A percentile compares a stretch with the other conserved stretches of the same genome.
These are phyloP conservation scores for Suillus hirtellus DNA, from an alignment of 768 basidiomycete species.

Conservation along the genomic window DNA sequence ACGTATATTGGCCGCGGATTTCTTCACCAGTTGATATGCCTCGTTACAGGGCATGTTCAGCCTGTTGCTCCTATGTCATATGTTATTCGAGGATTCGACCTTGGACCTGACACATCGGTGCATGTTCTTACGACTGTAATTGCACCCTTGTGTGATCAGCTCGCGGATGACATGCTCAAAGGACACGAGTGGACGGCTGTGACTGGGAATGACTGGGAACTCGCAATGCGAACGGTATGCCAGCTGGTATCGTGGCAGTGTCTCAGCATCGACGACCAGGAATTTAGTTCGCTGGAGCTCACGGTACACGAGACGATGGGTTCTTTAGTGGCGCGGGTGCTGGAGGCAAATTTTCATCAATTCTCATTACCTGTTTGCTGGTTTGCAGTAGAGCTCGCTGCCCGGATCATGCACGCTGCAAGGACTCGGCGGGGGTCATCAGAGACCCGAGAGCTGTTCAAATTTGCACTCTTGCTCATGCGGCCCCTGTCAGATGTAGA, in stretches of 20 bases:
- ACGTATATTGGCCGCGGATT: conserved; percentile 63
- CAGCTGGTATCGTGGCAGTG: conserved; percentile 50
- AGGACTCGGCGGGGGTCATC: conserved; percentile 31
- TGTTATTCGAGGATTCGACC: conserved; percentile 40
- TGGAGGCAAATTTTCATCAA: conserved; percentile 33
- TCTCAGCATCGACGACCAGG: conserved; percentile 35
- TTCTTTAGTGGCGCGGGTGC: conserved; percentile 40
- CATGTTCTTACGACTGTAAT: conserved; percentile 46
- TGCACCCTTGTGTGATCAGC: conserved; percentile 46
- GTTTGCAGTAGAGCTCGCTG: conserved; percentile 62
- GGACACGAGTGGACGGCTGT: conserved; percentile 27
- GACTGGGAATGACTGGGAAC: conserved; percentile 39
- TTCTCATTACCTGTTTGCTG: conserved; percentile 53
- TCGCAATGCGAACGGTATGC: conserved; percentile 40
- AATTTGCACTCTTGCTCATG: conserved; percentile 43
- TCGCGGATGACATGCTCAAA: conserved; percentile 40
- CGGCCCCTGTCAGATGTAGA: conserved; percentile 54
- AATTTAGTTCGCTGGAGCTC: conserved; percentile 29
- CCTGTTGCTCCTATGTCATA: conserved; percentile 31
- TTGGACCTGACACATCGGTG: conserved; percentile 45
- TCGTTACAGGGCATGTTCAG: conserved; percentile 32
- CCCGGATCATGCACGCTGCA: conserved; percentile 35
- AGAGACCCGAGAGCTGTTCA: conserved; percentile 23
- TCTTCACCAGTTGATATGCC: conserved; percentile 56
- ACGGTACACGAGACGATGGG: conserved; percentile 39